These are phyloP conservation scores for Nannochloris sp. DNA, from an alignment of 139 green algal species.

Conservation along the genomic window DNA sequence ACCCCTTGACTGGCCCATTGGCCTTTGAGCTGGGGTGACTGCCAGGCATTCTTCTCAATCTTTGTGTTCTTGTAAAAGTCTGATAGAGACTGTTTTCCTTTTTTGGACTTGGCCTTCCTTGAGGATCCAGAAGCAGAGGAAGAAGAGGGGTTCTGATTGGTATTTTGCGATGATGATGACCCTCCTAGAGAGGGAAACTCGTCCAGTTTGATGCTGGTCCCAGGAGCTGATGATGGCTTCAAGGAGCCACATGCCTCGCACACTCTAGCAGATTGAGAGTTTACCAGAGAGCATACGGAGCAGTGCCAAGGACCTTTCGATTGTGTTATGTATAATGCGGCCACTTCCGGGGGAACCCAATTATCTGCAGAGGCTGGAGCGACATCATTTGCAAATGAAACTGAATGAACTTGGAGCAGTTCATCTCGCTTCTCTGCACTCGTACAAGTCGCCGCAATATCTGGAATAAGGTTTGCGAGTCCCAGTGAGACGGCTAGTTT, in stretches of 20 bases:
- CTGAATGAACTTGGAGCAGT: constrained; percentile 47
- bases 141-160: background rate
- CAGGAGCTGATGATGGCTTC: background rate
- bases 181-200: too few relatives aligned
- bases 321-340: constrained; percentile 32
- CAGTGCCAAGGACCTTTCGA: constrained; percentile 39
- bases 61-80: constrained; percentile 6
- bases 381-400: constrained; percentile 22
- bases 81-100: constrained; percentile 1
- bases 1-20: constrained; percentile 12
- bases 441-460: constrained; percentile 60
- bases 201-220: background rate
- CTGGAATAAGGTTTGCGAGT: constrained; percentile 42
- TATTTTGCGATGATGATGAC: background rate
- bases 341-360: constrained; percentile 64
- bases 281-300: constrained; percentile 43
- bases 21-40: constrained; percentile 3
- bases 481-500: constrained; percentile 32
- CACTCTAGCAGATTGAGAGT: constrained; percentile 22
- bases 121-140: background rate
- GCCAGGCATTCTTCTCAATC: constrained; percentile 34
- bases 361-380: background rate
- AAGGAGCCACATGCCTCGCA: constrained; percentile 42
- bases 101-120: background rate
- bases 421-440: constrained; percentile 30